Evolutionary conservation across 176 grass and related monocot species (phyloP).

Genomic region (Bromus sterilis): DNA sequence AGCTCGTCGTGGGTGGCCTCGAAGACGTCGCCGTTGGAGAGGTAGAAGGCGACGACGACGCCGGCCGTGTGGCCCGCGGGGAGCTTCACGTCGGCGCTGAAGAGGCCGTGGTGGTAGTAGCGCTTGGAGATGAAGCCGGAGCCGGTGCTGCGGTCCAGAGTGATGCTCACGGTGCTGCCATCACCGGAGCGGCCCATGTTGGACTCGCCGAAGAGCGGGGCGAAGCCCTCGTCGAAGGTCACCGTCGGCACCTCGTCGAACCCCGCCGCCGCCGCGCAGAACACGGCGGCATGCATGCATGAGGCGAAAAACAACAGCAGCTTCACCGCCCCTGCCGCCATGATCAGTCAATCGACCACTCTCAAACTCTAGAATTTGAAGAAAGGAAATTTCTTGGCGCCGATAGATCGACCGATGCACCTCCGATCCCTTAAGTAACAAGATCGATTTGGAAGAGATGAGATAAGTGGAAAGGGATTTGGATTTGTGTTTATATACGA

Average conservation of each 20-base stretch:
- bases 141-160: slow-evolving; percentile 49
- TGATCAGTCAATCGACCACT: not conserved
- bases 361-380: not conserved
- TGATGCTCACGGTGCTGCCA: slow-evolving; percentile 40
- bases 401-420: not conserved
- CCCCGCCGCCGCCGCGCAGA: not conserved
- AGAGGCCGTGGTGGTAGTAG: slow-evolving; percentile 73
- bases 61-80: slow-evolving; percentile 66
- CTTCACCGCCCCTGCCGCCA: not conserved
- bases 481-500: not conserved
- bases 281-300: not conserved
- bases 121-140: slow-evolving; percentile 68
- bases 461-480: not conserved
- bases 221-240: slow-evolving; percentile 52
- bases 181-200: slow-evolving; percentile 43
- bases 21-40: slow-evolving; percentile 82
- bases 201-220: slow-evolving; percentile 55
- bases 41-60: slow-evolving; percentile 82
- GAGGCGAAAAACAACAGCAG: not conserved
- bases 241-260: slow-evolving; percentile 16
- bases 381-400: not conserved
- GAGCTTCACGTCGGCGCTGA: slow-evolving; percentile 67
- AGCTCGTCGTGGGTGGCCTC: slow-evolving; percentile 72
- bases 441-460: not conserved
- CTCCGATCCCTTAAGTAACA: not conserved